These are phyloP conservation scores for Ehretia macrophylla DNA, from an alignment of 257 asterid species.

Conservation along the genomic window DNA sequence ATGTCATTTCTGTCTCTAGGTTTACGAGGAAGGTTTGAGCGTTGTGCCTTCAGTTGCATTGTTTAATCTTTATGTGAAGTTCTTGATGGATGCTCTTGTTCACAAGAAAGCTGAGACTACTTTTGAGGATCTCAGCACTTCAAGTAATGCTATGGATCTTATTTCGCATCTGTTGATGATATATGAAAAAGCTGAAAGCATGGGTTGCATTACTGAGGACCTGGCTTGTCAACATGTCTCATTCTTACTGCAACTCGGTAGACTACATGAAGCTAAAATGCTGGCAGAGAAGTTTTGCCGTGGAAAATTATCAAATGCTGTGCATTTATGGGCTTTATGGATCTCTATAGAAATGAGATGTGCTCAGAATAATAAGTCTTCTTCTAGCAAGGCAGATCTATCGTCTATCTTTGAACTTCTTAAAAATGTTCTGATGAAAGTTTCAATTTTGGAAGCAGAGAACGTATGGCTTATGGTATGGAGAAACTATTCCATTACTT, in stretches of 20 bases:
- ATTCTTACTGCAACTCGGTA: constrained; percentile 58
- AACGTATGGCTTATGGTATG: constrained; percentile 86
- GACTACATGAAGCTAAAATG: constrained; percentile 50
- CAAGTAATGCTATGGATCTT: constrained; percentile 38
- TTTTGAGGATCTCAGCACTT: constrained; percentile 17
- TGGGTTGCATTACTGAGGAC: constrained; percentile 58
- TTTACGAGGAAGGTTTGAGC: constrained; percentile 70
- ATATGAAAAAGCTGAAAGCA: constrained; percentile 67
- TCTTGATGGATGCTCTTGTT: constrained; percentile 50
- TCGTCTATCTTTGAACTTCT: constrained; percentile 45
- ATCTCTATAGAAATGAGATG: constrained; percentile 58
- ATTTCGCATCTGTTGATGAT: constrained; percentile 51
- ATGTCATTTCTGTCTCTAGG: constrained; percentile 37
- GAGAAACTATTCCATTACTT: constrained; percentile 12
- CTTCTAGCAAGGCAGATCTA: constrained; percentile 44
- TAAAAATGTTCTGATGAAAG: constrained; percentile 45
- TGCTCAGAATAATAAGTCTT: constrained; percentile 24
- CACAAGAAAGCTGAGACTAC: constrained; percentile 22
- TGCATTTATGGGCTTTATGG: constrained; percentile 55
- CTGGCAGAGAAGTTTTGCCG: constrained; percentile 55
- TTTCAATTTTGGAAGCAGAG: constrained; percentile 59
- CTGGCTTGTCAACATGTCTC: constrained; percentile 74
- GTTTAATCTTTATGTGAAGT: constrained; percentile 57
- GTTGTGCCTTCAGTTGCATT: constrained; percentile 47
- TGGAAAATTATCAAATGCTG: constrained; percentile 50